These are phyloP conservation scores for Xylariaceae sp. DNA, from an alignment of 2,329 filamentous ascomycete genomes.

Conservation along the genomic window DNA sequence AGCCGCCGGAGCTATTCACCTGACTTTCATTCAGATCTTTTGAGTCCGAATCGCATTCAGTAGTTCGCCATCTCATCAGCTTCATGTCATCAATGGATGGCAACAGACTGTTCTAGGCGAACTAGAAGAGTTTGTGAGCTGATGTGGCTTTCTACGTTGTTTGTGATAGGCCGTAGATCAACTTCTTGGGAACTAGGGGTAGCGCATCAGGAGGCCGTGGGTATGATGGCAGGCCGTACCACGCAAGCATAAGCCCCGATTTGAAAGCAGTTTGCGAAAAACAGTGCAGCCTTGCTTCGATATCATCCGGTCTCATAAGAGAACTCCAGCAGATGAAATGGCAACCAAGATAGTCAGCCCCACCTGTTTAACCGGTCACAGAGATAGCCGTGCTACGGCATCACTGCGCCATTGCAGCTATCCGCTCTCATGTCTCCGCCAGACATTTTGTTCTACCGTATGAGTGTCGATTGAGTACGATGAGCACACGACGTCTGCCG, in stretches of 20 bases:
- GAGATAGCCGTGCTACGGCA: slow-evolving; percentile 8
- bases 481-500: not conserved
- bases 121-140: slow-evolving; percentile 2
- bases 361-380: slow-evolving; percentile 17
- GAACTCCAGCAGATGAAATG: slow-evolving; percentile 5
- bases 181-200: slow-evolving; percentile 13
- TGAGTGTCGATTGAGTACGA: slow-evolving; percentile 8
- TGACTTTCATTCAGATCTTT: slow-evolving; percentile 12
- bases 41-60: slow-evolving; percentile 7
- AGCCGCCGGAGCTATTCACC: slow-evolving; percentile 22
- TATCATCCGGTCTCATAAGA: slow-evolving; percentile 7
- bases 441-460: slow-evolving; percentile 7
- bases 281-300: slow-evolving; percentile 5
- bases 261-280: slow-evolving; percentile 21
- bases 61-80: not conserved
- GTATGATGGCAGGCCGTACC: slow-evolving; percentile 11
- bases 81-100: not conserved
- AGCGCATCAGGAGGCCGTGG: not conserved
- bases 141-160: not conserved
- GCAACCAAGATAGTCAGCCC: slow-evolving; percentile 1
- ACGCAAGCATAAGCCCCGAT: slow-evolving; percentile 13
- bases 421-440: slow-evolving; percentile 5
- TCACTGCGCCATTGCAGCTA: slow-evolving; percentile 2
- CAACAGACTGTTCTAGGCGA: not conserved
- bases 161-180: slow-evolving; percentile 6